phyloP scores from a whole-genome alignment of 2,329 filamentous ascomycete genomes.

The Chaetomiaceae sp. region DNA sequence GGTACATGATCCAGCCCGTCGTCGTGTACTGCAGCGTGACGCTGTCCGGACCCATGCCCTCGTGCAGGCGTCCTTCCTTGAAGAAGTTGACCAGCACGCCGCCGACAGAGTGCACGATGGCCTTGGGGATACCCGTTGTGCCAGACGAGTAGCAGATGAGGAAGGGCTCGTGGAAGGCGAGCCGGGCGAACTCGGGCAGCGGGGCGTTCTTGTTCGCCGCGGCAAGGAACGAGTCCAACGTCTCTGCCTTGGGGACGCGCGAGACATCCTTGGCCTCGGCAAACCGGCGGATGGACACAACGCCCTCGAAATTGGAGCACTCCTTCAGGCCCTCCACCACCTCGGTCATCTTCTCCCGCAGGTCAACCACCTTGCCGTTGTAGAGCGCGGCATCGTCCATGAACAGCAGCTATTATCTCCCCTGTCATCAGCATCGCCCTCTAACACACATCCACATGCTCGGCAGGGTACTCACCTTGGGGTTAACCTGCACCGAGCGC shows the following conservation, averaged over 20 bases:
- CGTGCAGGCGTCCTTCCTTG: slow-evolving; percentile 57
- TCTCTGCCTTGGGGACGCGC: slow-evolving; percentile 43
- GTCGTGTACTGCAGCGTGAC: slow-evolving; percentile 55
- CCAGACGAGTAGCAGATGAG: slow-evolving; percentile 75
- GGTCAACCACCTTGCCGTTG: slow-evolving; percentile 69
- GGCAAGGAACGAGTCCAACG: slow-evolving; percentile 42
- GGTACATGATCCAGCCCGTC: slow-evolving; percentile 88
- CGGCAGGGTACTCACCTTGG: slow-evolving; percentile 44
- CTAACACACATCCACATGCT: neutral
- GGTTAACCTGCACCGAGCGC: slow-evolving; percentile 67
- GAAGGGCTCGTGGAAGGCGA: slow-evolving; percentile 70
- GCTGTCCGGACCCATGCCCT: slow-evolving; percentile 36
- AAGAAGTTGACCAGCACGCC: slow-evolving; percentile 50
- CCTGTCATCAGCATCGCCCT: slow-evolving; percentile 14
- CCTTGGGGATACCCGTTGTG: slow-evolving; percentile 79
- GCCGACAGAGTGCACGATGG: slow-evolving; percentile 74
- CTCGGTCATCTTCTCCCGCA: slow-evolving; percentile 66
- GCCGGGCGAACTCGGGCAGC: slow-evolving; percentile 48
- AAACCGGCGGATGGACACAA: slow-evolving; percentile 66
- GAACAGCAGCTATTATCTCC: slow-evolving; percentile 60
- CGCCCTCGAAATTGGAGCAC: slow-evolving; percentile 55
- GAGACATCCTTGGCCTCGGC: slow-evolving; percentile 54
- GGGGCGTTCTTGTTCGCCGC: slow-evolving; percentile 28
- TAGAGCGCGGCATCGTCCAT: slow-evolving; percentile 77
- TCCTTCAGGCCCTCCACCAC: slow-evolving; percentile 58